A percentile compares a stretch with the other conserved stretches of the same genome.
phyloP scores from a whole-genome alignment of 495 filamentous ascomycete species.

The Monascus purpureus region DNA sequence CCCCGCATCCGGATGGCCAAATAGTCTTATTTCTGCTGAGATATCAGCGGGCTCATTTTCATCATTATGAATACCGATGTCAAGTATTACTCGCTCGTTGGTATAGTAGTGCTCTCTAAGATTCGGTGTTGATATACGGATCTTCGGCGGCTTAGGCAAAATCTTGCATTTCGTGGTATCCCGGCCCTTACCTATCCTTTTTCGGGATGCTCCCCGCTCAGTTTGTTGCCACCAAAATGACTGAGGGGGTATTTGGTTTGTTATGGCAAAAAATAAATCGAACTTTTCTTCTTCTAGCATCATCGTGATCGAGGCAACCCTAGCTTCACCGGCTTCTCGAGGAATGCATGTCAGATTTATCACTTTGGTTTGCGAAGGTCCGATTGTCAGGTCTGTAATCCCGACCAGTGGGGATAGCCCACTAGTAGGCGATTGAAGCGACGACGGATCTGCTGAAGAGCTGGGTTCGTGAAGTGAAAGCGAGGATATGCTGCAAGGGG shows the following conservation, averaged over 20 bases:
- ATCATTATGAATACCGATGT: constrained; percentile 60
- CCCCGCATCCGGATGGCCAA: constrained; percentile 41
- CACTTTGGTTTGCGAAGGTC: constrained; percentile 52
- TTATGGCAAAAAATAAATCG: constrained; percentile 49
- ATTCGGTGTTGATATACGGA: constrained; percentile 53
- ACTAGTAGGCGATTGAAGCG: constrained; percentile 27
- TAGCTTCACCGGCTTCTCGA: constrained; percentile 66
- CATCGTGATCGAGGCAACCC: constrained; percentile 49
- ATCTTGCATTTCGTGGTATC: constrained; percentile 43
- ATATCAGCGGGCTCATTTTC: constrained; percentile 70
- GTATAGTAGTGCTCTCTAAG: constrained; percentile 63
- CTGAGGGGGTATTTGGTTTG: constrained; percentile 27
- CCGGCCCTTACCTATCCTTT: constrained; percentile 25
- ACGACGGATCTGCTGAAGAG: constrained; percentile 12
- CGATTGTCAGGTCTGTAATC: constrained; percentile 50
- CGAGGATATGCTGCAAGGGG: constrained; percentile 13
- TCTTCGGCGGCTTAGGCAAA: constrained; percentile 81
- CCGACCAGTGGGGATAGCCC: constrained; percentile 33
- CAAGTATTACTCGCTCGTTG: constrained; percentile 56
- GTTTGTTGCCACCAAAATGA: constrained; percentile 42
- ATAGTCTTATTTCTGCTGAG: constrained; percentile 50
- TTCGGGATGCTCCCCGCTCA: constrained; percentile 18
- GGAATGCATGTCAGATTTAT: constrained; percentile 59
- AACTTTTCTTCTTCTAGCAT: constrained; percentile 50
- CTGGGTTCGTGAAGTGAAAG: constrained; percentile 22